Conservation (phyloP, 495 filamentous ascomycete genomes). For the Xylaria nigripes region DNA sequence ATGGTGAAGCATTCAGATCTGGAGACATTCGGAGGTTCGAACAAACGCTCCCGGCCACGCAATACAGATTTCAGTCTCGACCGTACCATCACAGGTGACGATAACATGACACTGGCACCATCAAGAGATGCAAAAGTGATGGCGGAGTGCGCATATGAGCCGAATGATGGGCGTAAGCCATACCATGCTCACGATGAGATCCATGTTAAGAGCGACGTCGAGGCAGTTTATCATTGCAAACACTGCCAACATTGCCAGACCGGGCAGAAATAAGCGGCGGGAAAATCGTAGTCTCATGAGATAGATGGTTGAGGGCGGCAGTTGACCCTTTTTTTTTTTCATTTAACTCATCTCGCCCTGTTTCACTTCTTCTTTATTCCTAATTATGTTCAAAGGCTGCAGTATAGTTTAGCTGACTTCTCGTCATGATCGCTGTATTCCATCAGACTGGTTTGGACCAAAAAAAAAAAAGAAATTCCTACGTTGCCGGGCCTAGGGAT, state of each 20-base stretch:
- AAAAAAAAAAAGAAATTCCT: too few species aligned
- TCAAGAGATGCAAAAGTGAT: neutral
- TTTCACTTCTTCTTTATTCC: too few species aligned
- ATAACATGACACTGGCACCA: neutral
- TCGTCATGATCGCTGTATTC: too few species aligned
- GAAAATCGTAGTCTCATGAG: neutral
- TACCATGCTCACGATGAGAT: neutral
- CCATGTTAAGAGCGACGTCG: conserved; percentile 5
- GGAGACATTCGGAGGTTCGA: conserved; percentile 3
- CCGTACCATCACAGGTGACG: neutral
- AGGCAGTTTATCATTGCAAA: neutral
- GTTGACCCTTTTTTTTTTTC: too few species aligned
- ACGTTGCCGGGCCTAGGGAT: too few species aligned
- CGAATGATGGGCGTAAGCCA: neutral
- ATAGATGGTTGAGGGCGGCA: too few species aligned
- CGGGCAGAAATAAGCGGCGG: neutral
- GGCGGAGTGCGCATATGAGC: neutral
- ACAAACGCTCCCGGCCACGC: neutral
- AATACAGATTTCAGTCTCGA: neutral
- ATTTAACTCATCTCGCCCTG: too few species aligned
- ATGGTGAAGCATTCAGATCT: neutral
- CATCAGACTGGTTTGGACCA: too few species aligned
- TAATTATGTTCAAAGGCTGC: too few species aligned
- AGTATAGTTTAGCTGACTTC: too few species aligned
- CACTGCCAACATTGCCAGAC: neutral